Evolutionary conservation across 1,139 yeast species (phyloP).

Genomic region (Arxiozyma heterogenica): DNA sequence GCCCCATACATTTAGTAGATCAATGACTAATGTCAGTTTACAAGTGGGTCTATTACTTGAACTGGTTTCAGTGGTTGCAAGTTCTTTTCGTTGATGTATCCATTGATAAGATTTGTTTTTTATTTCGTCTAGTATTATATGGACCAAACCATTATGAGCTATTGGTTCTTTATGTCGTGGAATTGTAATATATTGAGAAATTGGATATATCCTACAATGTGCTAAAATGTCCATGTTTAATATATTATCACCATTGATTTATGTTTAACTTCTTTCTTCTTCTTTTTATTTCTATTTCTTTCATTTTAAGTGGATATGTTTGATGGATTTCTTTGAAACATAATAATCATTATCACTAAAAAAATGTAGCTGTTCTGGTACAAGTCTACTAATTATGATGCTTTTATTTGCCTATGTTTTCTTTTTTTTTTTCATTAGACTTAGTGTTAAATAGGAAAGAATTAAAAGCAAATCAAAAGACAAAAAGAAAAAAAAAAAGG

Average conservation of each 20-base stretch:
- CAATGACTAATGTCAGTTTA: neutral
- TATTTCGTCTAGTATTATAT: neutral
- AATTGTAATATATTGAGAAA: slow-evolving; percentile 12
- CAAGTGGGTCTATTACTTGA: neutral
- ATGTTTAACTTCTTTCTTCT: neutral
- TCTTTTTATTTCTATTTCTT: too few species aligned
- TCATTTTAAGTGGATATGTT: too few species aligned
- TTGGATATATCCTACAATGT: slow-evolving; percentile 24
- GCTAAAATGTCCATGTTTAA: slow-evolving; percentile 22
- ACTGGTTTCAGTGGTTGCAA: neutral
- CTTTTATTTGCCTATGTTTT: too few species aligned
- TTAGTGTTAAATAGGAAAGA: too few species aligned
- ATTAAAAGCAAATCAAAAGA: neutral
- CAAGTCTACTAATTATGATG: neutral
- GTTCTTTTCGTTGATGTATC: neutral
- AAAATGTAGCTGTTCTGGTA: neutral
- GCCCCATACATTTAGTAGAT: neutral
- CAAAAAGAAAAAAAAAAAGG: neutral
- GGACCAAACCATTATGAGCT: neutral
- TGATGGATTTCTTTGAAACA: too few species aligned
- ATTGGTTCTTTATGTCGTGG: neutral
- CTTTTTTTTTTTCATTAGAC: too few species aligned
- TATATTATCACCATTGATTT: neutral
- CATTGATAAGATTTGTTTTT: slow-evolving; percentile 1
- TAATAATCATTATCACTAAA: neutral